Percentiles rank a stretch among this genome's conserved stretches.
Conservation (phyloP, 306 rosid species). For the Quercus variabilis region DNA sequence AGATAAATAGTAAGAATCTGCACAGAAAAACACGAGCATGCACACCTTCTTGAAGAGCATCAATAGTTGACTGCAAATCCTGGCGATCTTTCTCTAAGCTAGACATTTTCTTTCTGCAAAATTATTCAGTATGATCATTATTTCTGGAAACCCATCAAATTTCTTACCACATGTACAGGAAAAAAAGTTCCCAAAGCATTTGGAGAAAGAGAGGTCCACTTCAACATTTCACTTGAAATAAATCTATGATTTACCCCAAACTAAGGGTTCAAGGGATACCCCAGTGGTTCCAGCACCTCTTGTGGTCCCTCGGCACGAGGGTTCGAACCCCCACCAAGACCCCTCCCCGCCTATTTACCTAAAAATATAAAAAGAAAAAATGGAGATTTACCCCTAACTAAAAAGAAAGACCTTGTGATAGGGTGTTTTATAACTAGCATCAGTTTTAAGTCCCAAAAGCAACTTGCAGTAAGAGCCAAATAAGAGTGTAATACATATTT, state of each 20-base stretch:
- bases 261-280: neutral
- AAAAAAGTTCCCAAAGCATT: neutral
- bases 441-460: neutral
- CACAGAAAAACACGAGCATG: neutral
- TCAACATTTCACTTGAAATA: neutral
- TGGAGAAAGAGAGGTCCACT: neutral
- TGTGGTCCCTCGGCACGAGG: too few species aligned
- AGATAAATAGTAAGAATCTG: neutral
- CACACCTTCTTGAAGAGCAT: constrained; percentile 91
- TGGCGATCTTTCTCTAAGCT: constrained; percentile 82
- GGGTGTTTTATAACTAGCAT: neutral
- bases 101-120: constrained; percentile 76
- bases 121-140: constrained; percentile 21
- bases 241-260: neutral
- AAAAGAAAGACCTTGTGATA: neutral
- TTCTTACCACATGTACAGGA: neutral
- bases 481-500: neutral
- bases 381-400: neutral
- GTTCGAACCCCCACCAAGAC: too few species aligned
- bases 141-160: constrained; percentile 2
- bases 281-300: too few species aligned
- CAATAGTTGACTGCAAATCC: constrained; percentile 81
- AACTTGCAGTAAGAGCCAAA: neutral
- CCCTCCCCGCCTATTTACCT: too few species aligned
- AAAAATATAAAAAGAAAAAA: too few species aligned